Base-by-base conservation (phyloP, 768 basidiomycete genomes). In the Paxillus ammoniavirescens region DNA sequence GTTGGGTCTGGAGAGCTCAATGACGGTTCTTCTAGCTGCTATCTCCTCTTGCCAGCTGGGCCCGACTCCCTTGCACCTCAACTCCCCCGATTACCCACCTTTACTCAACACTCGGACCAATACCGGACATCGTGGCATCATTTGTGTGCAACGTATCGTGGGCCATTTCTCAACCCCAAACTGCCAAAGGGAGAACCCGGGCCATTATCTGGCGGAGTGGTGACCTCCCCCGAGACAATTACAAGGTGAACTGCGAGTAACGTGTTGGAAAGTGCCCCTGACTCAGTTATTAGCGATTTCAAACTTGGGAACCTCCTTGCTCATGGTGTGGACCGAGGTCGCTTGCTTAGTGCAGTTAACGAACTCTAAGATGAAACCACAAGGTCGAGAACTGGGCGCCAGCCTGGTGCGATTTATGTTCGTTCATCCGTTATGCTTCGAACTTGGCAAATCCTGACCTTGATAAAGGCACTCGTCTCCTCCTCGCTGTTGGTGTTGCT, bases 331-430 rank as follows among this genome's bases (percentile, higher is more conserved):
- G 76, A 63, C 60, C 2, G 60, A 53, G 18, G 2, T 58, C n/a
- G 52, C 47, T 2, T 68, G 65, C 42, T 30, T 73, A 5, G 30
- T 69, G 12, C 56, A 55, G 40, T 58, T 73, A 38, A 61, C 72
- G 40, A 74, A 77, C 58, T 72, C 60, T 60, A 70, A 56, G 72
- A n/a, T 80, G 76, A 76, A 59, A 61, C 33, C 57, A 66, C 13
- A 72, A 64, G 21, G 49, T 61, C 21, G 54, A 54, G 2, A 65
- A 75, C 55, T 52, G 55, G 23, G 54, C 67, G 0, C 79, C 78
- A 0, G 68, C 72, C 8, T 84, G 79, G 77, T 83, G 83, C 61
- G 82, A 84, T 61, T 79, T 84, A 43, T 72, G 82, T 83, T 49
- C 54, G 79, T 63, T 9, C 15, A 18, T 8, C 6, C 36, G 14